Percentiles rank a stretch among this genome's conserved stretches.
Evolutionary conservation across 805 yeast genomes (phyloP).

Genomic region (Lipomyces yamanashiensis): DNA sequence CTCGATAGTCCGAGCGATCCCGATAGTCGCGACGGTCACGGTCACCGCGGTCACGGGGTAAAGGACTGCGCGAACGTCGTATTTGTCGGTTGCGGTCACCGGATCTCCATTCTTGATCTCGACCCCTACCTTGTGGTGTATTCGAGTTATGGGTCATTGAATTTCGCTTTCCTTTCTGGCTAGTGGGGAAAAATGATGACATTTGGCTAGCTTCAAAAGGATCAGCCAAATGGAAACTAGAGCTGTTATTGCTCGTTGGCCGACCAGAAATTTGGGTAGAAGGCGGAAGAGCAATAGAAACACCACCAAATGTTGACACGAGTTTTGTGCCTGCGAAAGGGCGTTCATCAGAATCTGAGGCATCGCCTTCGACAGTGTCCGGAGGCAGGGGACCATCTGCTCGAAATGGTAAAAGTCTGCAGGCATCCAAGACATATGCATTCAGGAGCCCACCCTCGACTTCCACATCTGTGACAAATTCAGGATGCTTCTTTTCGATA

Average conservation of each 20-base stretch:
- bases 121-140: constrained; percentile 6
- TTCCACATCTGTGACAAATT: constrained; percentile 22
- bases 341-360: neutral
- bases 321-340: neutral
- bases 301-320: constrained; percentile 24
- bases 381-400: constrained; percentile 26
- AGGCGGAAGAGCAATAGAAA: constrained; percentile 27
- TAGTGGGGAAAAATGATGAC: neutral
- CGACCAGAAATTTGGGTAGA: neutral
- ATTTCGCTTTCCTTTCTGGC: neutral
- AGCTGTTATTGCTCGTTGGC: neutral
- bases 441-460: constrained; percentile 22
- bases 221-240: constrained; percentile 6
- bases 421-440: constrained; percentile 30
- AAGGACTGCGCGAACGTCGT: constrained; percentile 20
- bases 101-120: constrained; percentile 18
- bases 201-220: constrained; percentile 6
- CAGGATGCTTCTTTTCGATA: constrained; percentile 34
- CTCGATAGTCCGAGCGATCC: constrained; percentile 14
- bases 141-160: neutral
- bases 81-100: constrained; percentile 10
- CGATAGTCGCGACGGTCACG: constrained; percentile 20
- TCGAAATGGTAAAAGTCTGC: constrained; percentile 27
- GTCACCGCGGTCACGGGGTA: constrained; percentile 21
- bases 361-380: neutral